Evolutionary conservation across 768 basidiomycete species (phyloP).

Genomic region (Suillus weaverae): DNA sequence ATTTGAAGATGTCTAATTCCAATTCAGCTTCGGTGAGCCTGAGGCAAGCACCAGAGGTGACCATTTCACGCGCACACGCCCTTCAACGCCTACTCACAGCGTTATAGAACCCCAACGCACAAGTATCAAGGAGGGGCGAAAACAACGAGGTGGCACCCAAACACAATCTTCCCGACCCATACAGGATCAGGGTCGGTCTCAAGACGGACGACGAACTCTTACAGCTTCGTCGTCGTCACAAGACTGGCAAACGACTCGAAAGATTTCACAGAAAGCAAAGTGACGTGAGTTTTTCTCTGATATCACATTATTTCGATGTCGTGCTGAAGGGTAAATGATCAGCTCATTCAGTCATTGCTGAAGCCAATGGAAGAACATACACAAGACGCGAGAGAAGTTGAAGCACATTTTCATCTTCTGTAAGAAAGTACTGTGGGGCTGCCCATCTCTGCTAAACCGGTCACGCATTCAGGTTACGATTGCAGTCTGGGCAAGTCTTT

Average conservation of each 20-base stretch:
- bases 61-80: neutral
- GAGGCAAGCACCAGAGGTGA: conserved; percentile 15
- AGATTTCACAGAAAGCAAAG: conserved; percentile 68
- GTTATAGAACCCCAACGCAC: neutral
- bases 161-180: conserved; percentile 58
- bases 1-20: conserved; percentile 1
- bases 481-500: conserved; percentile 82
- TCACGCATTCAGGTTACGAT: conserved; percentile 67
- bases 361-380: conserved; percentile 92
- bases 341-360: conserved; percentile 81
- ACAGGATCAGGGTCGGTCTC: conserved; percentile 58
- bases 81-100: conserved; percentile 1
- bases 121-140: neutral
- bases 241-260: conserved; percentile 62
- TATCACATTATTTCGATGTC: conserved; percentile 4
- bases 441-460: neutral
- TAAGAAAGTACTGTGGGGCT: conserved; percentile 34
- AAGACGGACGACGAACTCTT: conserved; percentile 63
- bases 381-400: conserved; percentile 71
- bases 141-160: neutral
- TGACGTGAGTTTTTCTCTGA: conserved; percentile 44
- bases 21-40: conserved; percentile 1
- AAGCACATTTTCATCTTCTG: conserved; percentile 66
- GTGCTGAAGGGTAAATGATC: conserved; percentile 4
- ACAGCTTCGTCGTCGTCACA: conserved; percentile 56